Evolutionary conservation across 371 early-diverging fungal genomes (phyloP).

Genomic region (Entomophthora muscae): DNA sequence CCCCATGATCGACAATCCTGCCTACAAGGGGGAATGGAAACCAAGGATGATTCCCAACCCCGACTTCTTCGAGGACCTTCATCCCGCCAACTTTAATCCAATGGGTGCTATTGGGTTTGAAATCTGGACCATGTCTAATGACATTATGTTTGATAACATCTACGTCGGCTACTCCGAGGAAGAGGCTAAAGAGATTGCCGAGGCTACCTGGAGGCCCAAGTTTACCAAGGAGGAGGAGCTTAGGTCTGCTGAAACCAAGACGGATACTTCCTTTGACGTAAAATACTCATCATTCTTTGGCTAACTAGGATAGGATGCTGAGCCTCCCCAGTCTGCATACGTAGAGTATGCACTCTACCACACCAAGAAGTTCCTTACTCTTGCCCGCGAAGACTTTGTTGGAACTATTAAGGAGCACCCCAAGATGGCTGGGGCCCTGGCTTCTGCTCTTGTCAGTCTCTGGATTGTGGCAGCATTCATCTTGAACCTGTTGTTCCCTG

Average conservation of each 20-base stretch:
- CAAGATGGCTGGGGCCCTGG: background rate
- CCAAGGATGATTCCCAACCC: constrained; percentile 84
- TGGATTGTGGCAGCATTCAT: background rate
- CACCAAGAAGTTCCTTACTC: background rate
- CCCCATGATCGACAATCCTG: constrained; percentile 83
- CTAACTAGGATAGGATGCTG: background rate
- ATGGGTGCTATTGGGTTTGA: constrained; percentile 82
- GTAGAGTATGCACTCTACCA: background rate
- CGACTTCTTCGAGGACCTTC: constrained; percentile 46
- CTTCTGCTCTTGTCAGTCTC: background rate
- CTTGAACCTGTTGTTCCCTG: background rate
- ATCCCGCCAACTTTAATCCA: constrained; percentile 39
- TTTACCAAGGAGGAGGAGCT: background rate
- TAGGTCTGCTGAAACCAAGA: background rate
- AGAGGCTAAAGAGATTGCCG: constrained; percentile 34
- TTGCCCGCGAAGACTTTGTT: background rate
- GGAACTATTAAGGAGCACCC: background rate
- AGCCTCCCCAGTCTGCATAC: background rate
- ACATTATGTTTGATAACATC: constrained; percentile 87
- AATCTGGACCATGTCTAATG: constrained; percentile 91
- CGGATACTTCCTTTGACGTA: background rate
- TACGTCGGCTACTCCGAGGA: constrained; percentile 52
- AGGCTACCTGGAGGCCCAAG: constrained; percentile 45
- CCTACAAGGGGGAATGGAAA: constrained; percentile 87
- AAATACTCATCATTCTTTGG: background rate